Conservation (phyloP, 116 monocot genomes). For the Zostera marina region DNA sequence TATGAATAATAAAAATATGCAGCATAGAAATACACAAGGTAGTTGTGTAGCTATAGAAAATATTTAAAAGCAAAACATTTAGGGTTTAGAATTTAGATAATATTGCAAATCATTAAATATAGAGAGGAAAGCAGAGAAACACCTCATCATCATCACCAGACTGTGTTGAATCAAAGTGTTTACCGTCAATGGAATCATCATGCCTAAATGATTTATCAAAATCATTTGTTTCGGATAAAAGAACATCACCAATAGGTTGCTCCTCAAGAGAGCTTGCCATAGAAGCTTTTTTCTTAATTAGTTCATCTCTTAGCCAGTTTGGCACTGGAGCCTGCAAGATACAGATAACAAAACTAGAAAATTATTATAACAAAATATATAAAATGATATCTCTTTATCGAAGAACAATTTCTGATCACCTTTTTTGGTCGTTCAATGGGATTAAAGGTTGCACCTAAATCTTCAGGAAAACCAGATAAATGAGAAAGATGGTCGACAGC, state of each 20-base stretch:
- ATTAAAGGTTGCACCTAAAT: constrained; percentile 32
- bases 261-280: constrained; percentile 19
- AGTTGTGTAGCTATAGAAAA: no score
- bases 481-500: constrained; percentile 25
- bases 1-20: no score
- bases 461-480: constrained; percentile 28
- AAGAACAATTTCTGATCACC: constrained; percentile 10
- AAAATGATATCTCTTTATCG: neutral
- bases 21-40: no score
- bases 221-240: constrained; percentile 26
- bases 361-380: neutral
- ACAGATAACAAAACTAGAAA: neutral
- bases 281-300: constrained; percentile 71
- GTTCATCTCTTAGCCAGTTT: constrained; percentile 96
- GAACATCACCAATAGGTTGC: constrained; percentile 17
- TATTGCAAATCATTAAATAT: neutral
- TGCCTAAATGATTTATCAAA: constrained; percentile 29
- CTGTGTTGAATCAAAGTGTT: constrained; percentile 61
- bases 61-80: no score
- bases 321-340: constrained; percentile 73
- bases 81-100: neutral
- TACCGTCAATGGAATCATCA: constrained; percentile 45
- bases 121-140: constrained; percentile 2
- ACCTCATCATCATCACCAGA: constrained; percentile 84
- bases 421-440: constrained; percentile 74